Base-by-base conservation (phyloP, 257 asterid species). In the Petrea volubilis region DNA sequence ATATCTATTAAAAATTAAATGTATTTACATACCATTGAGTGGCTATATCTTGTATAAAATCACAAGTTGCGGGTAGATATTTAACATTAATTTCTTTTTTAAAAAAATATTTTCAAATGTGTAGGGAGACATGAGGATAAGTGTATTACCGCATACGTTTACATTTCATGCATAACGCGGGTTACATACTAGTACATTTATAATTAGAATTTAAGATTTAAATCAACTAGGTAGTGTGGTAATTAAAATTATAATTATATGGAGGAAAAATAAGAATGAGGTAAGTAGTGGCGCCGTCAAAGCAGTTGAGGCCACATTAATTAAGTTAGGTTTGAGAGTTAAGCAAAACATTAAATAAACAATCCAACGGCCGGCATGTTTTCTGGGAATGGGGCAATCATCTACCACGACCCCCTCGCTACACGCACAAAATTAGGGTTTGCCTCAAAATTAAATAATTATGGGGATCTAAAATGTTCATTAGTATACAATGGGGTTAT, bases 281-380 rank as follows among this genome's bases (percentile, higher is more conserved):
- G 13, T 23, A 34, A 44, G 31, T 13, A 25, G 51, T 14, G 56
- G 79, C 74, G 82, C 67, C 75, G 75, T 78, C 68, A 70, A 53
- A 52, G 73, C 59, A 34, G 81, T 49, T 57, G 74, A 72, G 53
- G 66, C 60, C 9, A 38, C 23, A 25, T 17, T 14, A 60, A 14
- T 13, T 50, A 1, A 29, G 9, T 29, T 31, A 3, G n/a, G n/a
- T n/a, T n/a, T n/a, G n/a, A n/a, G n/a, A n/a, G 1, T 38, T 38
- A 2, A 38, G 11, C 11, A 38, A 38, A 38, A 5, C 1, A 11
- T 29, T 20, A 33, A 60, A 60, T 60, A 62, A 18, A 59, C 1
- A 57, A 71, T 67, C 64, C 43, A 3, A 71, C 75, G 86, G 86
- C 83, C 86, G 75, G 79, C 83, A 12, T 68, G 77, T 60, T 72